Conservation (phyloP, 164 flowering plant species). For the Protea cynaroides region DNA sequence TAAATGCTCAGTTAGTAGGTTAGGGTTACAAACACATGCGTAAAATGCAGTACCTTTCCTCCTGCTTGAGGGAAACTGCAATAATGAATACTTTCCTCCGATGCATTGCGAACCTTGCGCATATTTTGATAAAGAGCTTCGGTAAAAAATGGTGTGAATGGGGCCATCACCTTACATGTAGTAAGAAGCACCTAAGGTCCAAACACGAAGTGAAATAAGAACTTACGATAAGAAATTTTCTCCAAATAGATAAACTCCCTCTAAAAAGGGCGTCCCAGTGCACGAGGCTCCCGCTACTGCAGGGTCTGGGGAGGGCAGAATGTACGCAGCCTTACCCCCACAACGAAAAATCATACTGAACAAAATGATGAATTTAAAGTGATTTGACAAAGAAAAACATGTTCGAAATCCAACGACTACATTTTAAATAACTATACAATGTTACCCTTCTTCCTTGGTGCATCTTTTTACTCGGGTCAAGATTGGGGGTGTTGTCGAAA, state of each 20-base stretch:
- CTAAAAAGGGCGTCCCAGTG: no score
- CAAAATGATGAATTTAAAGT: no score
- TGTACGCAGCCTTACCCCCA: no score
- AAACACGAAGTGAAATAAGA: constrained; percentile 2
- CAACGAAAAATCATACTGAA: background rate
- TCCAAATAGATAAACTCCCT: background rate
- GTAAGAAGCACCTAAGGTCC: constrained; percentile 68
- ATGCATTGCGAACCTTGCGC: constrained; percentile 52
- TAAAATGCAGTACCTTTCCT: constrained; percentile 51
- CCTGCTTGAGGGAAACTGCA: constrained; percentile 71
- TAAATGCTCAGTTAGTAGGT: background rate
- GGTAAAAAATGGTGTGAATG: constrained; percentile 97
- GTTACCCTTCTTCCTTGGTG: no score
- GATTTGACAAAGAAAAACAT: no score
- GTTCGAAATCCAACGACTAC: no score
- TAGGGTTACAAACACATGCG: background rate
- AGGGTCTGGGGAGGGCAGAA: no score
- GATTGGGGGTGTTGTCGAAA: no score
- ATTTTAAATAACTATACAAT: no score
- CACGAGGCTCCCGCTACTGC: no score
- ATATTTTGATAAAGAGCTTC: constrained; percentile 87
- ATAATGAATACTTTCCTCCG: constrained; percentile 85
- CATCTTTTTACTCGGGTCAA: no score
- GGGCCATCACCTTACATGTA: constrained; percentile 95
- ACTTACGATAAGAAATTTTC: background rate